Base-by-base conservation (phyloP, 1,284 basidiomycete species). In the Ustilago bromivora region DNA sequence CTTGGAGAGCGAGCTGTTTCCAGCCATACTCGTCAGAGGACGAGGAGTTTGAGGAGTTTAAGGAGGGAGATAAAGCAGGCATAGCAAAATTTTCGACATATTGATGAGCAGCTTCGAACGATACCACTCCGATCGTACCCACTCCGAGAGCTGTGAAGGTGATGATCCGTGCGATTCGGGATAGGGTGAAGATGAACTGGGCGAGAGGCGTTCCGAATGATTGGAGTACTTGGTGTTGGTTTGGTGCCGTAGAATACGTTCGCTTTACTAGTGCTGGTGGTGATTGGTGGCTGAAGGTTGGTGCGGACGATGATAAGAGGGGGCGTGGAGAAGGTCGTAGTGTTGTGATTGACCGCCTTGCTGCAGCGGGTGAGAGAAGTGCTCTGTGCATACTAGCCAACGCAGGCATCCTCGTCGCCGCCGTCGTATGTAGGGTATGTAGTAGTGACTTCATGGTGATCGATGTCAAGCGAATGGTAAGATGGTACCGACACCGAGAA, bases 141-240 rank as follows among this genome's bases (percentile, higher is more conserved):
- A 81, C 61, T 43, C 76, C 78, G 32, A 83, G 61, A 11, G 70
- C 79, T 2, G 80, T 71, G 47, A 73, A 76, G 51, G 80, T 57
- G 52, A 84, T 74, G 56, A 85, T 85, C 7, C 84, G 79, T 9
- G 84, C 81, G 49, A 83, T 82, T 23, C 82, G 77, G 28, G 84
- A 84, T 40, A 82, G 51, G 46, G 78, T 79, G 7, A 61, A 58
- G 47, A 85, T 31, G 49, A 84, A 83, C 23, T 85, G 76, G n/a
- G 73, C 68, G 15, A 85, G 78, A 0, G 84, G 83, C 32, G 74
- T 71, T 9, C 69, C 67, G 47, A 83, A 83, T 12, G 81, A 76
- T 34, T 71, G 57, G 9, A 78, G 46, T 0, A 83, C 69, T 51
- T 83, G 76, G 11, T 80, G 46, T 52, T 77, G 65, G 43, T 79